Conservation (phyloP, 352 stramenopile species). For the Phytophthora multivora region DNA sequence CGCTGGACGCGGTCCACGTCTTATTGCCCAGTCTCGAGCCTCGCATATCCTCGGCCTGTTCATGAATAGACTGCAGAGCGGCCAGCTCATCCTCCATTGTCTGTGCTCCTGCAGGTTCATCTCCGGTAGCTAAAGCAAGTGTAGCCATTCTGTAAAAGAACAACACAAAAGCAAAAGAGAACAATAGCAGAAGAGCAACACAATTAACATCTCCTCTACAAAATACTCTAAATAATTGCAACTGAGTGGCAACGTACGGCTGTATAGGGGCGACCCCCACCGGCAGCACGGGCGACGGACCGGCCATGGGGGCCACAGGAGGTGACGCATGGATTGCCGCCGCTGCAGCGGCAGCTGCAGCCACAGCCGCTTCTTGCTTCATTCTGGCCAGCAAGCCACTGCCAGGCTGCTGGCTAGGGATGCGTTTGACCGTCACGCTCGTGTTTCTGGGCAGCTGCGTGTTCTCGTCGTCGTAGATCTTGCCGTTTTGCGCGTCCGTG, state of each 20-base stretch:
- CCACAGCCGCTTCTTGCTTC: constrained; percentile 80
- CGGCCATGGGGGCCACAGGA: constrained; percentile 44
- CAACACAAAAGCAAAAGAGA: constrained; percentile 15
- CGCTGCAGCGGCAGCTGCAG: constrained; percentile 53
- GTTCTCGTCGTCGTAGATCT: constrained; percentile 92
- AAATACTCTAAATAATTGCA: constrained; percentile 6
- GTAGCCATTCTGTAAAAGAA: constrained; percentile 35
- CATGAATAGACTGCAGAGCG: constrained; percentile 82
- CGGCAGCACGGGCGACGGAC: constrained; percentile 44
- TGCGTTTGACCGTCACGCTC: constrained; percentile 92
- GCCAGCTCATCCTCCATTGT: constrained; percentile 87
- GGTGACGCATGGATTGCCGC: constrained; percentile 42
- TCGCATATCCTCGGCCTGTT: constrained; percentile 84
- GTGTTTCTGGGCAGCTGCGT: constrained; percentile 90
- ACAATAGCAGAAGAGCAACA: constrained; percentile 1
- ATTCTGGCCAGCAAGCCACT: constrained; percentile 82
- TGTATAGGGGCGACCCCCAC: constrained; percentile 28
- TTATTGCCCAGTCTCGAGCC: constrained; percentile 82
- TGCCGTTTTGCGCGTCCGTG: constrained; percentile 91
- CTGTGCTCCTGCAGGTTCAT: constrained; percentile 52
- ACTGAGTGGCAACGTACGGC: constrained; percentile 44
- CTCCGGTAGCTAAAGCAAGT: constrained; percentile 23
- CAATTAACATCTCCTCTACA: constrained; percentile 5
- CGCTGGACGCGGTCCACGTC: constrained; percentile 76
- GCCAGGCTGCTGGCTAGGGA: constrained; percentile 80